phyloP scores from a whole-genome alignment of 345 rosid species.

The Kandelia obovata region DNA sequence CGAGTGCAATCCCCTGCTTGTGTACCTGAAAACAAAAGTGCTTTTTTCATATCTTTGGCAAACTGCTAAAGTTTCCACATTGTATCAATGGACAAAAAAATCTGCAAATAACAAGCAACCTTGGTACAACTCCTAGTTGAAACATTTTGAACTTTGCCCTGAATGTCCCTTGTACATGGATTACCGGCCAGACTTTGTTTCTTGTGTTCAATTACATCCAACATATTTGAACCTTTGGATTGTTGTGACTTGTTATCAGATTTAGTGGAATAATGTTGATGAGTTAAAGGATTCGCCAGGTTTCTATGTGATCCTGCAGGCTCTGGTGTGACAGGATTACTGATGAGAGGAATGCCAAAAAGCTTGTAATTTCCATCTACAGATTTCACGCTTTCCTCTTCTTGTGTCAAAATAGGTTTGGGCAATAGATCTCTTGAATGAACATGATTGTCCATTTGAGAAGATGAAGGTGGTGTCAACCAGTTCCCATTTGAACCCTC shows the following conservation, averaged over 20 bases:
- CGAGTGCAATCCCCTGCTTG: slow-evolving; percentile 53
- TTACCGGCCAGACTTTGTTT: slow-evolving; percentile 32
- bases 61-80: background rate
- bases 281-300: slow-evolving; percentile 7
- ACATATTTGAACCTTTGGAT: slow-evolving; percentile 19
- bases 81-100: background rate
- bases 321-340: slow-evolving; percentile 25
- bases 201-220: slow-evolving; percentile 40
- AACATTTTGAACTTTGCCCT: slow-evolving; percentile 29
- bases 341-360: slow-evolving; percentile 44
- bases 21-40: slow-evolving; percentile 33
- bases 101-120: slow-evolving; percentile 22
- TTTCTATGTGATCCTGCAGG: slow-evolving; percentile 3
- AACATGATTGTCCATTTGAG: slow-evolving; percentile 22
- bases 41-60: no score
- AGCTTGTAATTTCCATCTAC: slow-evolving; percentile 42
- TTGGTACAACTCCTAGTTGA: slow-evolving; percentile 49
- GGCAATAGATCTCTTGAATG: slow-evolving; percentile 15
- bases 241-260: slow-evolving; percentile 27
- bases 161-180: slow-evolving; percentile 34
- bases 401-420: slow-evolving; percentile 14
- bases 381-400: slow-evolving; percentile 28
- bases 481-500: slow-evolving; percentile 29
- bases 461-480: slow-evolving; percentile 27
- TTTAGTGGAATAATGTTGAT: slow-evolving; percentile 9